Percentiles rank a stretch among this genome's conserved stretches.
Conservation (phyloP, 345 rosid genomes). For the Salix arbutifolia region DNA sequence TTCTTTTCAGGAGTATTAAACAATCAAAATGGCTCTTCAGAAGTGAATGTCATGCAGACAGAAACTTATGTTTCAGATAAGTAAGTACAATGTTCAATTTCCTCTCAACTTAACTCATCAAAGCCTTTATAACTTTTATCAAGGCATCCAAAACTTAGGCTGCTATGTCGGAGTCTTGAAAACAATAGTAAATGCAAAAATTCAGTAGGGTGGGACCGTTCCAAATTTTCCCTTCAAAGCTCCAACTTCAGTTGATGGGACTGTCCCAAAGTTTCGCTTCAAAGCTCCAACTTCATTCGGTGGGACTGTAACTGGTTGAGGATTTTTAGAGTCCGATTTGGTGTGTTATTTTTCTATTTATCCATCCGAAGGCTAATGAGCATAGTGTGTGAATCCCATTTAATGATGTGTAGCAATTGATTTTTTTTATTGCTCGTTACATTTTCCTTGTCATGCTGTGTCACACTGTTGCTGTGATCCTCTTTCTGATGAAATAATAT, state of each 20-base stretch:
- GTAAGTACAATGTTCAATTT: slow-evolving; percentile 20
- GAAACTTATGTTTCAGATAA: slow-evolving; percentile 47
- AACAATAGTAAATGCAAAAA: too few species aligned
- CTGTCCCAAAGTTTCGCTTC: too few species aligned
- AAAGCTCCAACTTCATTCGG: too few species aligned
- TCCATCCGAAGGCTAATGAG: background rate
- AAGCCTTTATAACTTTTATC: background rate
- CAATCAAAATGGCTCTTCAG: slow-evolving; percentile 27
- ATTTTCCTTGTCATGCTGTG: background rate
- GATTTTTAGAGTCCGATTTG: background rate
- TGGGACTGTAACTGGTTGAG: too few species aligned
- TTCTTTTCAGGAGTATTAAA: slow-evolving; percentile 33
- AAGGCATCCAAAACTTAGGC: background rate
- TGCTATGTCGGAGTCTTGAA: background rate
- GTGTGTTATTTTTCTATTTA: background rate
- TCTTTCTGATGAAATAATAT: background rate
- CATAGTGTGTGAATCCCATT: background rate
- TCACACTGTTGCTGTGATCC: too few species aligned
- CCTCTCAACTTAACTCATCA: background rate
- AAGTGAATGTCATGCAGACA: slow-evolving; percentile 17
- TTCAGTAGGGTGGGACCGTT: too few species aligned
- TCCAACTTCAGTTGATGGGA: too few species aligned
- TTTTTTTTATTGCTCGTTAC: background rate
- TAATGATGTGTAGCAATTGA: background rate
- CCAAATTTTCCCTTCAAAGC: too few species aligned